These are phyloP conservation scores for Pythium scleroteichum DNA, from an alignment of 352 stramenopile species.

Conservation along the genomic window DNA sequence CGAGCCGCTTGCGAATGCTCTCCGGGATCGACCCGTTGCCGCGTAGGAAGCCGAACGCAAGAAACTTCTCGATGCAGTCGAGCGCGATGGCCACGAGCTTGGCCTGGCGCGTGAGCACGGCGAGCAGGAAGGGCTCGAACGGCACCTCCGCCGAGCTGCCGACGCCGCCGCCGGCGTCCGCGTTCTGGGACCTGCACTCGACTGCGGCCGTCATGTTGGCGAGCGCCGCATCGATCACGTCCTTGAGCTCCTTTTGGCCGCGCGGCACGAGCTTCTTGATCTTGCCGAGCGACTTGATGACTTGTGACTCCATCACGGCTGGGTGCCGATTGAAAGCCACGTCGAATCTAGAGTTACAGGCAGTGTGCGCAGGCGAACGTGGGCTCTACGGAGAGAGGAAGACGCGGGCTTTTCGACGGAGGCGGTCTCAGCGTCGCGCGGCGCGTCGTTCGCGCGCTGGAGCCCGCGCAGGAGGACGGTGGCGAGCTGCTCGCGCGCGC, in stretches of 20 bases:
- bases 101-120: conserved; percentile 69
- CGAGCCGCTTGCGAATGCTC: conserved; percentile 58
- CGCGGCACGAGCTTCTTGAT: conserved; percentile 74
- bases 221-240: conserved; percentile 61
- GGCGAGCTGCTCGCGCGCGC: too few species aligned
- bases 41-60: conserved; percentile 84
- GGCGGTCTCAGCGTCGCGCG: neutral
- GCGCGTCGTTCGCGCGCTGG: too few species aligned
- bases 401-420: neutral
- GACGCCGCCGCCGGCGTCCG: conserved; percentile 16
- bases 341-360: neutral
- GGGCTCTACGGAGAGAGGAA: neutral
- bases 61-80: conserved; percentile 91
- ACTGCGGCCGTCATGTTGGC: conserved; percentile 40
- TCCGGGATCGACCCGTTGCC: conserved; percentile 65
- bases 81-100: conserved; percentile 81
- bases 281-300: conserved; percentile 76
- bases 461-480: too few species aligned
- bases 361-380: neutral
- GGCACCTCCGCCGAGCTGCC: conserved; percentile 49
- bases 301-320: conserved; percentile 49
- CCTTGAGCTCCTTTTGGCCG: conserved; percentile 74
- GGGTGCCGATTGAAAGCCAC: too few species aligned
- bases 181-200: conserved; percentile 33
- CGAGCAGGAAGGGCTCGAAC: conserved; percentile 75